Base-by-base conservation (phyloP, 106 monocot species). In the Dendrobium officinale region DNA sequence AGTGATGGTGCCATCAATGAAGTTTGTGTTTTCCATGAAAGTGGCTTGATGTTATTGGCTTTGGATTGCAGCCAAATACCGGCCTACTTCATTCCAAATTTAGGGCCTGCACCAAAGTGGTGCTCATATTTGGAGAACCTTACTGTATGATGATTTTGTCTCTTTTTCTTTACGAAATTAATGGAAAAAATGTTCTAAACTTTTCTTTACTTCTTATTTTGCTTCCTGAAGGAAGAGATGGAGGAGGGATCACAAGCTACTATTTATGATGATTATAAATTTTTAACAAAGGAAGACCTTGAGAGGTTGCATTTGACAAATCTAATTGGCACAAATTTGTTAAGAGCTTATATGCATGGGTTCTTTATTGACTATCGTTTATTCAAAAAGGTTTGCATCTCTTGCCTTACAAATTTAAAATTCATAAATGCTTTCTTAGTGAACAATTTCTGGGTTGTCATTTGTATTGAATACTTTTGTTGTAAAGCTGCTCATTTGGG, bases 91-190 rank as follows among this genome's bases (percentile, higher is more conserved):
- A 81, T 98, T 73, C 97, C 97, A 84, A 86, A 87, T 72, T 79
- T 98, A 45, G 97, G 97, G 31, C 92, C 94, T 81, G 97, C 97
- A 40, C 94, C 97, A 4, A 98, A 92, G 80, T 98, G 97, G 97
- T 92, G 89, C 75, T 86, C 94, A 55, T 81, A 91, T 66, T 90
- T 98, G 73, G 97, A 98, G 77, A 91, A 89, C 68, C 75, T 91
- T 44, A 94, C 94, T 79, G 97, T 98, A 44, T 61, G 82, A 72
- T 41, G 41, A 5, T 37, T 48, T 61, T 72, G 22, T 81, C 16
- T 27, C 47, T 41, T 24, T 55, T 79, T 66, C 9, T 79, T 42
- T 13, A 61, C 9, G 10, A 26, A 24, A 43, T 4, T 18, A 44
- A 45, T 27, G 41, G 20, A 49, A 76, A 76, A 47, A 48, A 49